These are phyloP conservation scores for Aspergillus cejpii DNA, from an alignment of 2,329 filamentous ascomycete species.

Conservation along the genomic window DNA sequence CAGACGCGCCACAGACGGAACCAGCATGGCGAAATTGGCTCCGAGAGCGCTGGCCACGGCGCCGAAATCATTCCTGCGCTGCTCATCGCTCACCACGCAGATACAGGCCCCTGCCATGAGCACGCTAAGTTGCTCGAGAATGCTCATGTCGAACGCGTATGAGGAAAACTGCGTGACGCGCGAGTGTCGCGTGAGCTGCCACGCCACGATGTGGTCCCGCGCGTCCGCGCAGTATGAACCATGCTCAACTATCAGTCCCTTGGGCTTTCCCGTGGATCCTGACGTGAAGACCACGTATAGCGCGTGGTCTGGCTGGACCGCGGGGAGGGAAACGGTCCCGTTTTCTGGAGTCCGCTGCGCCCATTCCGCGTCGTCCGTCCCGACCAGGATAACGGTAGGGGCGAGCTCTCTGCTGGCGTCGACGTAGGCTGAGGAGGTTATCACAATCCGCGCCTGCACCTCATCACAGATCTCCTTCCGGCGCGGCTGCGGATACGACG, in stretches of 20 bases:
- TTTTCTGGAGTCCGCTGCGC: background rate
- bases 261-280: constrained; percentile 18
- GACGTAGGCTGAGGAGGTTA: background rate
- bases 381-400: background rate
- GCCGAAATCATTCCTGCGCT: constrained; percentile 36
- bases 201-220: background rate
- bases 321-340: background rate
- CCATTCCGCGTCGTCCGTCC: background rate
- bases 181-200: constrained; percentile 3
- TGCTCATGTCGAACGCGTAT: constrained; percentile 36
- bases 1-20: constrained; percentile 46
- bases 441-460: background rate
- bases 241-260: constrained; percentile 15
- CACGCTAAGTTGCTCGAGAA: constrained; percentile 30
- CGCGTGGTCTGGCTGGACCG: background rate
- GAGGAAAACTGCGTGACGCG: constrained; percentile 32
- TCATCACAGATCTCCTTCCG: background rate
- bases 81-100: constrained; percentile 39
- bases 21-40: constrained; percentile 48
- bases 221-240: background rate
- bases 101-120: constrained; percentile 39
- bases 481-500: background rate
- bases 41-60: constrained; percentile 10
- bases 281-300: constrained; percentile 16
- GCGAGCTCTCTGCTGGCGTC: background rate